These are phyloP conservation scores for barrel medic (Medicago truncatula) DNA, from an alignment of 306 rosid genomes.

Conservation along the genomic window DNA sequence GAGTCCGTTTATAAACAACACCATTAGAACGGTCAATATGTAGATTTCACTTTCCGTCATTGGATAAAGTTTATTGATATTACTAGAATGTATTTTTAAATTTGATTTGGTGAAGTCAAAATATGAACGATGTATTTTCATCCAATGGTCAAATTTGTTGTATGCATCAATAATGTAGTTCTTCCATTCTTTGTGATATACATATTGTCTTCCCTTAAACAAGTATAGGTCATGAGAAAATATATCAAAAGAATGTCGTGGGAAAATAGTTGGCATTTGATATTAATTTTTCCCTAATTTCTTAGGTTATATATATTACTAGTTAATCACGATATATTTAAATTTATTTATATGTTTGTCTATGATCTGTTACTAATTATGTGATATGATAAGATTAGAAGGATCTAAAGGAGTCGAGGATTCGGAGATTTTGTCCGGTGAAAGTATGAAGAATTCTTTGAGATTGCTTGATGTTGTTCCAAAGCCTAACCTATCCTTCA, in stretches of 20 bases:
- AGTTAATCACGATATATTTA: not conserved
- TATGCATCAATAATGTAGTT: not conserved
- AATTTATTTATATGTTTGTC: not conserved
- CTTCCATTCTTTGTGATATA: not conserved
- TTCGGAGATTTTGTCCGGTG: constrained; percentile 52
- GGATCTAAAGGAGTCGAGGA: constrained; percentile 60
- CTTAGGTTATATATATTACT: not conserved
- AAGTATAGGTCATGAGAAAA: not conserved
- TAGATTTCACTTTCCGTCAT: no score
- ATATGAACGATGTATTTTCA: not conserved
- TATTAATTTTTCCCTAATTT: not conserved
- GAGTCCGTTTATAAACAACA: no score
- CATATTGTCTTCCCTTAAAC: not conserved
- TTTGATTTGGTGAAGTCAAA: no score
- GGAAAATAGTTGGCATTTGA: not conserved
- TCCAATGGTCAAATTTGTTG: not conserved
- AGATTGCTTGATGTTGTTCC: constrained; percentile 53
- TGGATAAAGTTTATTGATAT: no score
- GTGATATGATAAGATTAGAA: constrained; percentile 38
- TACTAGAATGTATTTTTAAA: no score
- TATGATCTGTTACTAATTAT: constrained; percentile 14
- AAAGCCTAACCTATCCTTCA: constrained; percentile 65
- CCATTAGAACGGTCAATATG: no score
- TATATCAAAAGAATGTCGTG: not conserved
- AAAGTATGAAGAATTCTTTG: constrained; percentile 65